Conservation (phyloP, 2,329 filamentous ascomycete species). For the Lasiodiplodia gonubiensis region DNA sequence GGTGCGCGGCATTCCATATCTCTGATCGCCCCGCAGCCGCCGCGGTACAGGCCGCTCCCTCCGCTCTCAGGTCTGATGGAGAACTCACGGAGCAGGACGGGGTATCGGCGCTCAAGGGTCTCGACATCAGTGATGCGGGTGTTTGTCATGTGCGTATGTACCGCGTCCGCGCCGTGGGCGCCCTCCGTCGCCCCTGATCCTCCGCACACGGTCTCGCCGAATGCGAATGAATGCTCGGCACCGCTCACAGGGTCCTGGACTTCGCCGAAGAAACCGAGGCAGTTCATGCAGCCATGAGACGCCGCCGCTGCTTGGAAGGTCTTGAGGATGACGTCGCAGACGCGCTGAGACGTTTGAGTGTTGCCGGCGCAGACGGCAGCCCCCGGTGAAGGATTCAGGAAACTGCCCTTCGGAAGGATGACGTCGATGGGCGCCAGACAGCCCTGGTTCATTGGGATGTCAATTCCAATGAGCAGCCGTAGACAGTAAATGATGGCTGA, state of each 20-base stretch:
- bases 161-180: constrained; percentile 71
- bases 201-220: constrained; percentile 79
- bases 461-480: constrained; percentile 43
- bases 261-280: constrained; percentile 39
- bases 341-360: constrained; percentile 32
- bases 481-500: constrained; percentile 59
- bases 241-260: constrained; percentile 7
- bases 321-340: constrained; percentile 35
- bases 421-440: constrained; percentile 46
- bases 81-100: constrained; percentile 70
- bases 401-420: constrained; percentile 39
- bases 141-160: constrained; percentile 80
- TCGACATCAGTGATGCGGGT: constrained; percentile 77
- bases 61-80: constrained; percentile 65
- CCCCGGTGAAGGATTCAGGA: constrained; percentile 44
- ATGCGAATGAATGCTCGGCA: constrained; percentile 53
- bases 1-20: constrained; percentile 78
- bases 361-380: constrained; percentile 40
- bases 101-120: constrained; percentile 73
- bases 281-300: constrained; percentile 34
- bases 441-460: constrained; percentile 51
- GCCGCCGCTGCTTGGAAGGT: constrained; percentile 32
- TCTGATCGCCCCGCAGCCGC: constrained; percentile 71
- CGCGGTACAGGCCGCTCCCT: constrained; percentile 65
- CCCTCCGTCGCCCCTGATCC: constrained; percentile 70